Percentiles rank a stretch among this genome's conserved stretches.
phyloP scores from a whole-genome alignment of 306 rosid species.

The Cyclanthera cordifolia region DNA sequence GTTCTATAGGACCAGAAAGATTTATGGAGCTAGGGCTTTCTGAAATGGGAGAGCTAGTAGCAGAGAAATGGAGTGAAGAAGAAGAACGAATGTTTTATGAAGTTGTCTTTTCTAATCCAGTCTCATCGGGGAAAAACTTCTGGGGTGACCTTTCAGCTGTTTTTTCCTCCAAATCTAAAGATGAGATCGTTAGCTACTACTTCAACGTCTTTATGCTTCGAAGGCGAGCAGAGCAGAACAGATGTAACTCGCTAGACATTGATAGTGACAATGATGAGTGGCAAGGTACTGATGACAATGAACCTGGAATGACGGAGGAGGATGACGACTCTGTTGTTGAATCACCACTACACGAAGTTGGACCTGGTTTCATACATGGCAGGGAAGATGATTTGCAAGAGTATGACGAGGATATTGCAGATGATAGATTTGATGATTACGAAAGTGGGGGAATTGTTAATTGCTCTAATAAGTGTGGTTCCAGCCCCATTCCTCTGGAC shows the following conservation, averaged over 20 bases:
- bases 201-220: slow-evolving; percentile 81
- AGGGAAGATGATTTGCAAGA: slow-evolving; percentile 29
- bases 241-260: slow-evolving; percentile 30
- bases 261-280: slow-evolving; percentile 94
- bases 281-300: slow-evolving; percentile 52
- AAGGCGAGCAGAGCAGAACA: slow-evolving; percentile 70
- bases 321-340: slow-evolving; percentile 66
- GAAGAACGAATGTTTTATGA: slow-evolving; percentile 57
- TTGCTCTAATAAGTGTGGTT: slow-evolving; percentile 14
- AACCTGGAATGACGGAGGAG: slow-evolving; percentile 32
- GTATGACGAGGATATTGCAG: slow-evolving; percentile 27
- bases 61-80: slow-evolving; percentile 51
- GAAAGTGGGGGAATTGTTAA: slow-evolving; percentile 8
- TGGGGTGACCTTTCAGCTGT: slow-evolving; percentile 50
- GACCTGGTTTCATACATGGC: slow-evolving; percentile 15
- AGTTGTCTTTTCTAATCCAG: slow-evolving; percentile 59
- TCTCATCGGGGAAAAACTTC: slow-evolving; percentile 50
- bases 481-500: slow-evolving; percentile 20
- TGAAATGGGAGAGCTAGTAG: slow-evolving; percentile 81
- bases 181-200: slow-evolving; percentile 77
- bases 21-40: slow-evolving; percentile 42
- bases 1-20: slow-evolving; percentile 35
- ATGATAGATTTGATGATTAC: slow-evolving; percentile 15
- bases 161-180: slow-evolving; percentile 55
- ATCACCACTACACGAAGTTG: slow-evolving; percentile 36